A percentile compares a stretch with the other conserved stretches of the same genome.
Conservation (phyloP, 257 asterid genomes). For the Lithospermum erythrorhizon region DNA sequence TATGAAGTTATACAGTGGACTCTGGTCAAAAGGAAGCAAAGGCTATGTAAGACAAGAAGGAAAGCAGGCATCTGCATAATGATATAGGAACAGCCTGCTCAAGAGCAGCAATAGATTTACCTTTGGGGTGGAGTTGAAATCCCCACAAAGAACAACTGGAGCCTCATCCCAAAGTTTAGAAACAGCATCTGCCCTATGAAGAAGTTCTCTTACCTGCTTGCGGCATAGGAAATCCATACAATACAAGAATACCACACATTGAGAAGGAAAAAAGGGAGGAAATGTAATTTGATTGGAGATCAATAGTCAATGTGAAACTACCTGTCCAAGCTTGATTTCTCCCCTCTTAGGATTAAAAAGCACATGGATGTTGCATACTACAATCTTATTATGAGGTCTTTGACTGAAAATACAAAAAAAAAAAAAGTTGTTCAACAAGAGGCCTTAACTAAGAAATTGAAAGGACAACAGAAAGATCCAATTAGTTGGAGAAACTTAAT, state of each 20-base stretch:
- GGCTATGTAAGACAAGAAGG: conserved; percentile 8
- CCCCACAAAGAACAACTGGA: conserved; percentile 83
- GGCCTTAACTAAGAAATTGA: not conserved
- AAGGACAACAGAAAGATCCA: not conserved
- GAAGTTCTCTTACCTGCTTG: conserved; percentile 73
- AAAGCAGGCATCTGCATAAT: conserved; percentile 8
- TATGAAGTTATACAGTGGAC: conserved; percentile 83
- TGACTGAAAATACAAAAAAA: conserved; percentile 34
- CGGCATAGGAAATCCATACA: not conserved
- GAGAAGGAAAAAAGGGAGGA: not conserved
- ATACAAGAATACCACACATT: not conserved
- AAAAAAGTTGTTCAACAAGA: not conserved
- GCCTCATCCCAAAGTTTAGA: conserved; percentile 91
- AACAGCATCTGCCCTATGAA: conserved; percentile 61
- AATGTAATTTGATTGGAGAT: not conserved
- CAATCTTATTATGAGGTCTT: conserved; percentile 40
- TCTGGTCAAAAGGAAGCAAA: conserved; percentile 36
- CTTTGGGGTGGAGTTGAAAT: conserved; percentile 92
- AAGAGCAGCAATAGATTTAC: conserved; percentile 25
- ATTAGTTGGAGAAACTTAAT: not conserved
- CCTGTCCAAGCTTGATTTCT: conserved; percentile 96
- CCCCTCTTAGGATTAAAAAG: conserved; percentile 96
- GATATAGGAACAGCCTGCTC: conserved; percentile 3
- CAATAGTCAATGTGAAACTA: conserved; percentile 13
- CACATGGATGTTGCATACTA: conserved; percentile 90